These are phyloP conservation scores for Hypoxylon rickii DNA, from an alignment of 495 filamentous ascomycete species.

Conservation along the genomic window DNA sequence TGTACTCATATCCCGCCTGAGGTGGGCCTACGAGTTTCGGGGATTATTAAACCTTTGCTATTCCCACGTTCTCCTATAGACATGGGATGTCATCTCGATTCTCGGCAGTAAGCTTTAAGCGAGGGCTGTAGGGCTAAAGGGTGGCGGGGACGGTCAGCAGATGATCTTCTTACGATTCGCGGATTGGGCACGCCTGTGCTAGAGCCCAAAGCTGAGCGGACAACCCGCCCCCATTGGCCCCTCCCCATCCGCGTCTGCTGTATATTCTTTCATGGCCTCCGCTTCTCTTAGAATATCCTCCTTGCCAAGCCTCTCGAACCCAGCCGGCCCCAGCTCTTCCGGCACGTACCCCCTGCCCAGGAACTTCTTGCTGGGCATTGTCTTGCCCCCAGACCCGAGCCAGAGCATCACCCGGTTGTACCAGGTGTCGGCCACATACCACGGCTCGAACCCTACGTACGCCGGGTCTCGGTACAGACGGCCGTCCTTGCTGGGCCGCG, in stretches of 20 bases:
- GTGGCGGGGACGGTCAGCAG: too few relatives aligned
- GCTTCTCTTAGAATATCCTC: conserved; percentile 52
- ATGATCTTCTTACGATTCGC: too few relatives aligned
- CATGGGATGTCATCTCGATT: too few relatives aligned
- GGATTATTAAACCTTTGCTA: too few relatives aligned
- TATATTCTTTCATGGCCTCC: conserved; percentile 33
- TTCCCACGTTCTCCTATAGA: too few relatives aligned
- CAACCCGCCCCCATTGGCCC: conserved; percentile 16
- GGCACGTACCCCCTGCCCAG: conserved; percentile 60
- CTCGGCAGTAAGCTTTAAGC: too few relatives aligned
- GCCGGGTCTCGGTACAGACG: conserved; percentile 44
- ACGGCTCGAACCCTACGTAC: conserved; percentile 57
- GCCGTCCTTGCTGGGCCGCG: conserved; percentile 49
- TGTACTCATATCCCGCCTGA: too few relatives aligned
- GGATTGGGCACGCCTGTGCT: too few relatives aligned
- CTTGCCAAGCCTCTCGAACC: conserved; percentile 58
- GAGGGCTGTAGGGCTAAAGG: too few relatives aligned
- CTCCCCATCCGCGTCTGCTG: conserved; percentile 4
- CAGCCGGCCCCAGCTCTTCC: conserved; percentile 59
- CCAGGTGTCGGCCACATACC: conserved; percentile 63
- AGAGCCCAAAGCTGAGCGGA: conserved; percentile 12
- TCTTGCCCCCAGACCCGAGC: conserved; percentile 54
- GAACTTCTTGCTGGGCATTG: conserved; percentile 58
- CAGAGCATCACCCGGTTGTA: conserved; percentile 56
- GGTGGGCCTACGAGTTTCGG: too few relatives aligned